Base-by-base conservation (phyloP, 2,329 filamentous ascomycete genomes). In the Colletotrichum sidae region DNA sequence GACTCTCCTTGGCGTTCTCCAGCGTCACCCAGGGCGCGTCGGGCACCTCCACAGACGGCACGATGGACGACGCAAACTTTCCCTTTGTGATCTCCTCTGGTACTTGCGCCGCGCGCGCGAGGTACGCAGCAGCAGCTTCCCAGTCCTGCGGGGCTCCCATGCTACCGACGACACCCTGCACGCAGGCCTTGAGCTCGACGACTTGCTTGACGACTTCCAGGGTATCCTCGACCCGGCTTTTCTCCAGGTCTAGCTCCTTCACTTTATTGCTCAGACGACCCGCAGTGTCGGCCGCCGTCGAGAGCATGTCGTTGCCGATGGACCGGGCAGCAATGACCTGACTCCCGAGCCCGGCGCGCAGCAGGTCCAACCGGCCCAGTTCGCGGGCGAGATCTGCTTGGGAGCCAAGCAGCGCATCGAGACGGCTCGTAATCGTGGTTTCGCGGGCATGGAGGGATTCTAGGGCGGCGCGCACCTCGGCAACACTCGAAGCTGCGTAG, bases 61-160 rank as follows among this genome's bases (percentile, higher is more conserved):
- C 96, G 74, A 97, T 95, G 69, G 93, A 89, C 41, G 94, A 91
- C 0, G 96, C 95, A 75, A 99, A 99, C 13, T 89, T 87, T 34
- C 96, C 93, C 70, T 91, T 86, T 55, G 94, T 85, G 55, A 99
- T 95, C 1, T 91, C 84, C 55, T 89, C 85, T 0, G 95, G 94
- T 11, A 99, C 89, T 70, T 91, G 89, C 66, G 89, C 89, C 7
- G 96, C 94, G 49, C 95, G 88, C 68, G 92, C 88, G 64, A 99
- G 86, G 77, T 98, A 98, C 51, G 87, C 92, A 2, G 96, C 96
- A 4, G 96, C 96, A 3, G 93, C 96, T 78, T 99, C 96, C 96
- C 96, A 99, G 80, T 99, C 96, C 78, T 99, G 96, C 46, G 96
- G 93, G 5, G 94, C 95, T 39, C 95, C 96, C 96, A 99, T 99